Evolutionary conservation across 225 moss, liverwort and hornwort genomes (phyloP), one percentile per base, ranked within the genome.

Genomic region (Physcomitrellopsis africana): DNA sequence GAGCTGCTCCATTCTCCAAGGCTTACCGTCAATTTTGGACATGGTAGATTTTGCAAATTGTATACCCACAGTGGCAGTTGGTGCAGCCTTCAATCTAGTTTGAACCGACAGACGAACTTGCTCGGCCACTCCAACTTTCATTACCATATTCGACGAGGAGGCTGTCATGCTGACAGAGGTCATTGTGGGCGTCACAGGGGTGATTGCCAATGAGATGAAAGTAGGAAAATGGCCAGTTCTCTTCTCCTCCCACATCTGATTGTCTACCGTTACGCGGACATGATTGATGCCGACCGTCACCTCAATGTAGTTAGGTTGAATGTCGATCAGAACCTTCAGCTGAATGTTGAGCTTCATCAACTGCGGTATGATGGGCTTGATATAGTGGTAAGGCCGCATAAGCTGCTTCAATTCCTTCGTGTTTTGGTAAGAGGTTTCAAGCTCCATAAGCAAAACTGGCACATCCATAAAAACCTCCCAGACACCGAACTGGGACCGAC

Each of bases 1-100:
- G 13, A 85, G 77, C 78, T 85, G 85, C 75, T 85, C 85, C 77
- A 85, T 77, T 44, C 71, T 52, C 85, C 85, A 85, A 1, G 85
- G 85, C 67, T 75, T 81, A 4, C 75, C 83, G 9, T 83, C 83
- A 23, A 83, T 17, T 14, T 83, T 83, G 5, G 83, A 74, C 67
- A 61, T 53, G 23, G 74, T 76, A 1, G 83, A n/a, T 11, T 79
- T 85, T 37, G 65, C 78, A n/a, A 73, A 74, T 51, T 81, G 70
- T 8, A 85, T 63, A n/a, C 63, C 60, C 8, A 81, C 6, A 5
- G 67, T 65, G 0, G 74, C 78, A 11, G 74, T 44, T 0, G 81
- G 77, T 7, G 76, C 77, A 7, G 85, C 22, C 63, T 76, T 81
- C 22, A 85, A 49, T 19, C 23, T 52, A 1, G 81, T 78, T 9